These are phyloP conservation scores for Tetrapyrgos nigripes DNA, from an alignment of 1,284 basidiomycete species.

Conservation along the genomic window DNA sequence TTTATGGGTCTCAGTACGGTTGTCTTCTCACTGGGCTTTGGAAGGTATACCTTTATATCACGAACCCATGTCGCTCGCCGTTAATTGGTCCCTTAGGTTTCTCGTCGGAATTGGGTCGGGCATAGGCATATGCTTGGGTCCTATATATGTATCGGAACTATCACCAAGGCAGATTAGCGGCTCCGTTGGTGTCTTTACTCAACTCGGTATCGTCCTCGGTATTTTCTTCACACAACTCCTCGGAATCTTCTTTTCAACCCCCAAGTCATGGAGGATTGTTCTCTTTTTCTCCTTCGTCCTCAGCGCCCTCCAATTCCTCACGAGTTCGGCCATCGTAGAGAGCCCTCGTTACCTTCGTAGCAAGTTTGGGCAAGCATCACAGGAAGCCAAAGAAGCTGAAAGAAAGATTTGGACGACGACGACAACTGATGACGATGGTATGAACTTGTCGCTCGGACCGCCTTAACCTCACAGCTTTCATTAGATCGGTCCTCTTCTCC, in stretches of 20 bases:
- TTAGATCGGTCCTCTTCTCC: slow-evolving; percentile 31
- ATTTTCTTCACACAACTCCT: slow-evolving; percentile 80
- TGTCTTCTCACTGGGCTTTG: slow-evolving; percentile 63
- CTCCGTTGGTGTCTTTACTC: slow-evolving; percentile 87
- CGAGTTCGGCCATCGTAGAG: slow-evolving; percentile 61
- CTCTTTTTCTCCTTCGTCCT: slow-evolving; percentile 69
- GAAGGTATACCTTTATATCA: slow-evolving; percentile 56
- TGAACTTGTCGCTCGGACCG: background rate
- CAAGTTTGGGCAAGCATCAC: slow-evolving; percentile 43
- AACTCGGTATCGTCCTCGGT: slow-evolving; percentile 85
- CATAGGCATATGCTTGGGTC: slow-evolving; percentile 85
- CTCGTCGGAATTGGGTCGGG: slow-evolving; percentile 84
- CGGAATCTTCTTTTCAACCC: slow-evolving; percentile 68
- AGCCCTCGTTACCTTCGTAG: slow-evolving; percentile 71
- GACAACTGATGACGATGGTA: background rate
- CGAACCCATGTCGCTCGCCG: slow-evolving; percentile 5
- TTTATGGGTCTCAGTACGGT: slow-evolving; percentile 72
- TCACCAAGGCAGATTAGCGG: slow-evolving; percentile 77
- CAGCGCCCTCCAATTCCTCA: slow-evolving; percentile 64
- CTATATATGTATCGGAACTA: slow-evolving; percentile 86
- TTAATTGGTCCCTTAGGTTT: slow-evolving; percentile 52
- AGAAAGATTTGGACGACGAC: slow-evolving; percentile 57
- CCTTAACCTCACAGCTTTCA: background rate
- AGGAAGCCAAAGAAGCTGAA: slow-evolving; percentile 51
- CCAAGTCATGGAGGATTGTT: slow-evolving; percentile 74